Conservation (phyloP, 2,329 filamentous ascomycete genomes). For the Malbranchea cinnamomea region DNA sequence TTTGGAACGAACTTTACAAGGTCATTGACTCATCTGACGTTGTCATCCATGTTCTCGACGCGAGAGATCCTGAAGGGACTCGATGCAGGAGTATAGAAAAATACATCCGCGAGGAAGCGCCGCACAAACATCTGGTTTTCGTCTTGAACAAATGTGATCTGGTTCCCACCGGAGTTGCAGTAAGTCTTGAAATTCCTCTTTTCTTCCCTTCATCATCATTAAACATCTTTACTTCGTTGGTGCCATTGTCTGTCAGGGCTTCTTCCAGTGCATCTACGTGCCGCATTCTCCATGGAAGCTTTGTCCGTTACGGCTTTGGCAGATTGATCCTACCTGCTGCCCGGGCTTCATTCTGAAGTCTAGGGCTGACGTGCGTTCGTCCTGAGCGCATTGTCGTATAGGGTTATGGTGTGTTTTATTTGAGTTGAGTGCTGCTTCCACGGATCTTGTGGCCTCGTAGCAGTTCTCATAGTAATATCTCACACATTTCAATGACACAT, state of each 20-base stretch:
- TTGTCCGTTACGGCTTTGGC: conserved; percentile 98
- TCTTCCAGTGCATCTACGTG: conserved; percentile 34
- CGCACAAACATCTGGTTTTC: conserved; percentile 89
- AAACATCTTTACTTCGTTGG: conserved; percentile 6
- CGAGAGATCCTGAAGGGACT: conserved; percentile 77
- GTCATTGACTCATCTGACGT: conserved; percentile 94
- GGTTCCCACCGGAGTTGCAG: conserved; percentile 80
- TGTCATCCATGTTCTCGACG: conserved; percentile 85
- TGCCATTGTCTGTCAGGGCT: conserved; percentile 66
- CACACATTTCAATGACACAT: conserved; percentile 48
- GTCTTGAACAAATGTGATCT: conserved; percentile 85
- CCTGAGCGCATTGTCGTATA: conserved; percentile 68
- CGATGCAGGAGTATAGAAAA: conserved; percentile 83
- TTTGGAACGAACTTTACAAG: conserved; percentile 94
- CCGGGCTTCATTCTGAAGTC: conserved; percentile 46
- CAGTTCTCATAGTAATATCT: conserved; percentile 98
- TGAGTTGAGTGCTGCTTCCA: conserved; percentile 89
- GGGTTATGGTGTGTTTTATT: conserved; percentile 68
- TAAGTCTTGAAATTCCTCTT: conserved; percentile 45
- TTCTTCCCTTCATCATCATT: conserved; percentile 14
- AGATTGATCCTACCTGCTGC: conserved; percentile 69
- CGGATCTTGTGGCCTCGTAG: conserved; percentile 47
- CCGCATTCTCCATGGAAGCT: conserved; percentile 47
- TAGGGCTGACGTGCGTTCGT: conserved; percentile 63
- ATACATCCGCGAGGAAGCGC: conserved; percentile 81